These are phyloP conservation scores for Phytophthora pinifolia DNA, from an alignment of 352 stramenopile genomes.

Conservation along the genomic window DNA sequence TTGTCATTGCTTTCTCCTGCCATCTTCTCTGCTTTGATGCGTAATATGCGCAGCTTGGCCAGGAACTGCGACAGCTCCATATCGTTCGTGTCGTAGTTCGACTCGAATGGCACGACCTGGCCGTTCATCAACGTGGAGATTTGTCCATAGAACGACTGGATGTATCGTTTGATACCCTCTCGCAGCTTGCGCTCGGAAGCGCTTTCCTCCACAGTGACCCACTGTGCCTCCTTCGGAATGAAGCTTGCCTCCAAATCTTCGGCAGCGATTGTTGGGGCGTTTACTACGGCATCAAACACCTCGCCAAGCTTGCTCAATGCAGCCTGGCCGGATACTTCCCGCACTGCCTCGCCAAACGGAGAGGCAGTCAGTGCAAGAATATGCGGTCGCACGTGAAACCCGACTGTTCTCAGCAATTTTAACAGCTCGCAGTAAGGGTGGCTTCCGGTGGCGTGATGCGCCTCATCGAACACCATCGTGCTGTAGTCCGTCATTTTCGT, in stretches of 20 bases:
- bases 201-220: slow-evolving; percentile 48
- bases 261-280: slow-evolving; percentile 59
- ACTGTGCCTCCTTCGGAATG: slow-evolving; percentile 62
- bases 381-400: slow-evolving; percentile 34
- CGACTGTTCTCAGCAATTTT: slow-evolving; percentile 35
- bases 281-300: slow-evolving; percentile 53
- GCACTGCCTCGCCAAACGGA: slow-evolving; percentile 62
- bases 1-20: slow-evolving; percentile 9
- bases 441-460: slow-evolving; percentile 66
- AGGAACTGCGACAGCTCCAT: slow-evolving; percentile 57
- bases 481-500: slow-evolving; percentile 59
- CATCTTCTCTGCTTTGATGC: slow-evolving; percentile 17
- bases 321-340: slow-evolving; percentile 33
- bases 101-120: slow-evolving; percentile 40
- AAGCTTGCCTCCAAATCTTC: slow-evolving; percentile 48
- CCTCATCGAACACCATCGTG: slow-evolving; percentile 81
- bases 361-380: slow-evolving; percentile 73
- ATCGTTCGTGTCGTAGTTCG: slow-evolving; percentile 54
- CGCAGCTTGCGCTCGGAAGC: slow-evolving; percentile 38
- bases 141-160: slow-evolving; percentile 39
- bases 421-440: slow-evolving; percentile 68
- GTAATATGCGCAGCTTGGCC: slow-evolving; percentile 39
- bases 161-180: slow-evolving; percentile 43
- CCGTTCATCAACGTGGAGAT: slow-evolving; percentile 31
- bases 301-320: slow-evolving; percentile 42